phyloP scores from a whole-genome alignment of 2,329 filamentous ascomycete genomes.

The Pseudogymnoascus sp. region DNA sequence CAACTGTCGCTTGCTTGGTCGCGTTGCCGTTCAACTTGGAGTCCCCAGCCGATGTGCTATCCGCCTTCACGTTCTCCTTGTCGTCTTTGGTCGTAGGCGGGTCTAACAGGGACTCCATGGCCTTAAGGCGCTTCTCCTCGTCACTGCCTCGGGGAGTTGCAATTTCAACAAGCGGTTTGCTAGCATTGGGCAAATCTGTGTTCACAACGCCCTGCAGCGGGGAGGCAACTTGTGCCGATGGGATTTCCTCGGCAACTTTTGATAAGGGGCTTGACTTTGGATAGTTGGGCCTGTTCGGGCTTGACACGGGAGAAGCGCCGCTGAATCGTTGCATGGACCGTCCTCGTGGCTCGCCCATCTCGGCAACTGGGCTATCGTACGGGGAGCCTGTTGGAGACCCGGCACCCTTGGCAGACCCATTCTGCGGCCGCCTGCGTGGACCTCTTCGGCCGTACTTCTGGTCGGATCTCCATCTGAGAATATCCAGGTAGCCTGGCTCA shows the following conservation, averaged over 20 bases:
- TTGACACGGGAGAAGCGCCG: constrained; percentile 55
- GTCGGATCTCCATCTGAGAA: constrained; percentile 89
- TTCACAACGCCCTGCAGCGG: constrained; percentile 16
- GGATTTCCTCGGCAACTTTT: constrained; percentile 63
- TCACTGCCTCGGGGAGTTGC: constrained; percentile 27
- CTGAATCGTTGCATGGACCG: constrained; percentile 64
- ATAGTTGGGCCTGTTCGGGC: constrained; percentile 58
- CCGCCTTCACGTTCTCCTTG: constrained; percentile 25
- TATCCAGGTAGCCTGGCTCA: constrained; percentile 89
- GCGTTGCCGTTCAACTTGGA: constrained; percentile 20
- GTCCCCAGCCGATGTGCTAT: constrained; percentile 13
- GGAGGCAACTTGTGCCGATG: constrained; percentile 18
- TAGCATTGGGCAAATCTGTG: constrained; percentile 18
- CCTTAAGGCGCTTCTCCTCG: constrained; percentile 21
- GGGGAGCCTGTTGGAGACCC: constrained; percentile 46
- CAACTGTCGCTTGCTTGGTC: constrained; percentile 23
- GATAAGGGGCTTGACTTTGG: constrained; percentile 67
- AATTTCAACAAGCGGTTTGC: constrained; percentile 28
- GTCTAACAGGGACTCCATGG: constrained; percentile 23
- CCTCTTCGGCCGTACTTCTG: constrained; percentile 73
- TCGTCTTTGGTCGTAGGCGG: constrained; percentile 20
- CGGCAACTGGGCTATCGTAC: constrained; percentile 59
- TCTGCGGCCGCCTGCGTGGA: constrained; percentile 40
- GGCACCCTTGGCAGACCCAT: constrained; percentile 30
- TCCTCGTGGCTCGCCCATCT: constrained; percentile 56